Evolutionary conservation across 768 basidiomycete species (phyloP).

Genomic region (Trametes cubensis): DNA sequence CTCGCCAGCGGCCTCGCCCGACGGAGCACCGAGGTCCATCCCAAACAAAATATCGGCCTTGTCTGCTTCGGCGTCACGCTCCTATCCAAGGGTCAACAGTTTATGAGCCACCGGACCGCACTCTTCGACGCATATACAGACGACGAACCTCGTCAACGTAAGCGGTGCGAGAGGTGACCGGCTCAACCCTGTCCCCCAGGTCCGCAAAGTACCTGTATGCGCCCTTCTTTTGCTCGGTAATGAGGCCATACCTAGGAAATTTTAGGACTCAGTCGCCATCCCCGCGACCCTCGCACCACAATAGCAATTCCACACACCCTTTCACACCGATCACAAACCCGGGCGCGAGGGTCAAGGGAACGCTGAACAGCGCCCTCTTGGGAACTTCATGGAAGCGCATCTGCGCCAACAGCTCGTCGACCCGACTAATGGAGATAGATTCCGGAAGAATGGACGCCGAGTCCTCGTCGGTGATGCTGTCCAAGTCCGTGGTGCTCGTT

Average conservation of each 20-base stretch:
- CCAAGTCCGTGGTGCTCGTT: conserved; percentile 52
- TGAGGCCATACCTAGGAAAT: conserved; percentile 72
- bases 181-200: conserved; percentile 75
- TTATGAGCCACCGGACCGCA: not conserved
- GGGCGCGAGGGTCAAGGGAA: conserved; percentile 79
- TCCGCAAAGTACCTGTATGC: conserved; percentile 82
- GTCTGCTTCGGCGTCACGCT: conserved; percentile 40
- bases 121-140: not conserved
- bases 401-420: conserved; percentile 76
- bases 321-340: conserved; percentile 79
- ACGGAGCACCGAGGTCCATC: conserved; percentile 42
- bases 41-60: conserved; percentile 43
- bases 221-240: conserved; percentile 88
- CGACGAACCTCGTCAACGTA: conserved; percentile 74
- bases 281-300: not conserved
- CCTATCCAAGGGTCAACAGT: conserved; percentile 26
- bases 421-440: conserved; percentile 74
- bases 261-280: not conserved
- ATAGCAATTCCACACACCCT: conserved; percentile 51
- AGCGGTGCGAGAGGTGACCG: conserved; percentile 66
- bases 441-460: conserved; percentile 51
- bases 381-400: conserved; percentile 83
- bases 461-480: conserved; percentile 46
- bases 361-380: conserved; percentile 80
- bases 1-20: conserved; percentile 41